These are phyloP conservation scores for Elsinoe batatas DNA, from an alignment of 2,329 filamentous ascomycete species.

Conservation along the genomic window DNA sequence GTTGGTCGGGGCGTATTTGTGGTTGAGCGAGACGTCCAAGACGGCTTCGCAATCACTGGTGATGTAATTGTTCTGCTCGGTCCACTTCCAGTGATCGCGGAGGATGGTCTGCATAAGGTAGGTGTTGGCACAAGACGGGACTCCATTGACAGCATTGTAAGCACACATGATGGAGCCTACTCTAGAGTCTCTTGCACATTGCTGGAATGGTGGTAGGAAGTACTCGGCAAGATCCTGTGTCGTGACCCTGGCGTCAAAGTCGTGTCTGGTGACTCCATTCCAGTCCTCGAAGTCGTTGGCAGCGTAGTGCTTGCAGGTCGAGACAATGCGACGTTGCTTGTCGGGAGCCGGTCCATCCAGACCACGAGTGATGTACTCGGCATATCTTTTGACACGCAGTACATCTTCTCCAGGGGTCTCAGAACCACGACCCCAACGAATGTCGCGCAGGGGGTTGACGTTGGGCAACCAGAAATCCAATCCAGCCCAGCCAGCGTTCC, in stretches of 20 bases:
- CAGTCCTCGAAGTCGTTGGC: constrained; percentile 26
- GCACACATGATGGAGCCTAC: constrained; percentile 46
- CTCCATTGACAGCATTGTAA: constrained; percentile 56
- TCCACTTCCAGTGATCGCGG: constrained; percentile 57
- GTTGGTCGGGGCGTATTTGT: constrained; percentile 33
- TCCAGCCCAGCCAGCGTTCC: constrained; percentile 47
- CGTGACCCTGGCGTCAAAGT: constrained; percentile 48
- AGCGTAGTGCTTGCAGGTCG: constrained; percentile 39
- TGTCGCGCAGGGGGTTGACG: constrained; percentile 53
- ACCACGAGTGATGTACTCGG: constrained; percentile 25
- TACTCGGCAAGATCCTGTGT: constrained; percentile 58
- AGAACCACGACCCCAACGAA: constrained; percentile 29
- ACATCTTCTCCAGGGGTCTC: constrained; percentile 21
- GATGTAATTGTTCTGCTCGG: constrained; percentile 50
- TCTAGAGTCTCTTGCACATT: constrained; percentile 35
- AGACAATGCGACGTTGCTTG: constrained; percentile 31
- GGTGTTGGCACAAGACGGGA: constrained; percentile 52
- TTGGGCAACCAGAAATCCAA: constrained; percentile 57
- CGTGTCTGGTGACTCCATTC: constrained; percentile 30
- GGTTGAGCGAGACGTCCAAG: constrained; percentile 47
- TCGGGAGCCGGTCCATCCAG: constrained; percentile 25
- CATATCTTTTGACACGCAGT: constrained; percentile 26
- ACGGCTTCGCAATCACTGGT: constrained; percentile 58
- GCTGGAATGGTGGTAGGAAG: constrained; percentile 56
- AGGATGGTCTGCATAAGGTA: constrained; percentile 55